These are phyloP conservation scores for Leccinum barrowsii DNA, from an alignment of 768 basidiomycete species.

Conservation along the genomic window DNA sequence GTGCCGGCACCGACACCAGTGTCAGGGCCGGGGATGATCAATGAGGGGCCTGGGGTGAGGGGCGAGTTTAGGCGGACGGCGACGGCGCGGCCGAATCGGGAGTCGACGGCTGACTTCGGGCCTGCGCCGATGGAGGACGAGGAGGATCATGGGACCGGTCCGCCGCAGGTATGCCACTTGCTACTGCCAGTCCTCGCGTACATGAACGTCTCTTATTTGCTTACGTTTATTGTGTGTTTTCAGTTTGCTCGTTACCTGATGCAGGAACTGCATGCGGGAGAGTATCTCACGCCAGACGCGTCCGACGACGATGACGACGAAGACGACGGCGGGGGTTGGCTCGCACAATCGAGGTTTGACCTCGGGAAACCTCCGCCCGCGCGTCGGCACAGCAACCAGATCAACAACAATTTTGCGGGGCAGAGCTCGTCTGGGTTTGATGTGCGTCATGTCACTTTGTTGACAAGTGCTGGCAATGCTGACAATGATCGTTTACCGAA, in stretches of 20 bases:
- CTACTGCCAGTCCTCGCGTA: not conserved
- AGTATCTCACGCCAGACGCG: constrained; percentile 49
- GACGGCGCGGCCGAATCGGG: constrained; percentile 40
- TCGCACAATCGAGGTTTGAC: constrained; percentile 72
- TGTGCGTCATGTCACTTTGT: constrained; percentile 31
- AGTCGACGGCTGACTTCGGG: constrained; percentile 66
- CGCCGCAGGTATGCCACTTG: constrained; percentile 39
- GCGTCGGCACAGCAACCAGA: constrained; percentile 38
- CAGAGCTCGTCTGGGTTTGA: constrained; percentile 53
- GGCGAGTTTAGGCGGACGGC: constrained; percentile 59
- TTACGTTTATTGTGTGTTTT: not conserved
- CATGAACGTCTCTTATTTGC: not conserved
- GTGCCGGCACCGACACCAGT: constrained; percentile 10
- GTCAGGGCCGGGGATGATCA: not conserved
- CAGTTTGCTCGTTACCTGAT: constrained; percentile 81
- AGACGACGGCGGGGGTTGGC: constrained; percentile 76
- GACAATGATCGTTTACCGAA: not conserved
- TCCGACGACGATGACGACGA: constrained; percentile 57
- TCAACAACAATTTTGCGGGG: constrained; percentile 16
- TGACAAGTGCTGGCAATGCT: not conserved
- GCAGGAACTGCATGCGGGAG: constrained; percentile 65
- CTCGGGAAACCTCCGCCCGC: constrained; percentile 48
- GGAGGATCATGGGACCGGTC: constrained; percentile 40
- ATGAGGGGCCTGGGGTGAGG: constrained; percentile 31
- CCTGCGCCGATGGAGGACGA: constrained; percentile 47